A percentile compares a stretch with the other conserved stretches of the same genome.
Evolutionary conservation across 495 filamentous ascomycete genomes (phyloP).

Genomic region (Podospora bellae-mahoneyi): DNA sequence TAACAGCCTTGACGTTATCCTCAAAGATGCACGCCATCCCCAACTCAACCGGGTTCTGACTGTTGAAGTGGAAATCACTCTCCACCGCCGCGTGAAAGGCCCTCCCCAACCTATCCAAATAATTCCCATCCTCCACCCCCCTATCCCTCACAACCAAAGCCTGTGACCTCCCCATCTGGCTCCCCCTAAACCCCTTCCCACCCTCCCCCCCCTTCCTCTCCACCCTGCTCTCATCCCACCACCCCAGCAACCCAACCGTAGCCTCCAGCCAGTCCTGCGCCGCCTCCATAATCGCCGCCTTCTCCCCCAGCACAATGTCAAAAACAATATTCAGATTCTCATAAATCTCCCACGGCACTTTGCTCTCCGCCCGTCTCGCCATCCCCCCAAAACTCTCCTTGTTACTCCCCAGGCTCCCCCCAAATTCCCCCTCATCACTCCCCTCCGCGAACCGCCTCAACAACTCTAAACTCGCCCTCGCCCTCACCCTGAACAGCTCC

Average conservation of each 20-base stretch:
- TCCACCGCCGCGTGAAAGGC: slow-evolving; percentile 47
- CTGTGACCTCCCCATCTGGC: slow-evolving; percentile 40
- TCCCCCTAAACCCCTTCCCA: slow-evolving; percentile 28
- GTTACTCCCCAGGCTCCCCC: slow-evolving; percentile 33
- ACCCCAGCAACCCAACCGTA: slow-evolving; percentile 70
- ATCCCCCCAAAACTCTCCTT: slow-evolving; percentile 48
- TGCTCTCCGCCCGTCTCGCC: slow-evolving; percentile 72
- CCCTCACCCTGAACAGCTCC: slow-evolving; percentile 69
- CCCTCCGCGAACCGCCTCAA: slow-evolving; percentile 74
- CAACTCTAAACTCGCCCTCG: slow-evolving; percentile 60
- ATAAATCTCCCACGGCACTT: slow-evolving; percentile 82
- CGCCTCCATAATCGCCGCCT: slow-evolving; percentile 62
- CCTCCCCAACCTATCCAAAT: slow-evolving; percentile 47
- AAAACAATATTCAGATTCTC: slow-evolving; percentile 73
- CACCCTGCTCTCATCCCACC: slow-evolving; percentile 72
- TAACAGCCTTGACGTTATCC: slow-evolving; percentile 66
- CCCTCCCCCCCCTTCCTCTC: slow-evolving; percentile 36
- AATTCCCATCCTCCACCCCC: slow-evolving; percentile 34
- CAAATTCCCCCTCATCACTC: slow-evolving; percentile 44
- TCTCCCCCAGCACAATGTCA: slow-evolving; percentile 67
- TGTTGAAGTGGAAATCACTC: slow-evolving; percentile 64
- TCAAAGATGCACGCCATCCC: slow-evolving; percentile 75
- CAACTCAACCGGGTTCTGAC: slow-evolving; percentile 68
- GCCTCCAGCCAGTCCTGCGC: slow-evolving; percentile 87
- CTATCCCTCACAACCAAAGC: slow-evolving; percentile 35